Evolutionary conservation across 768 basidiomycete species (phyloP), one percentile per base, ranked within the genome.

Genomic region (Galerina sulciceps): DNA sequence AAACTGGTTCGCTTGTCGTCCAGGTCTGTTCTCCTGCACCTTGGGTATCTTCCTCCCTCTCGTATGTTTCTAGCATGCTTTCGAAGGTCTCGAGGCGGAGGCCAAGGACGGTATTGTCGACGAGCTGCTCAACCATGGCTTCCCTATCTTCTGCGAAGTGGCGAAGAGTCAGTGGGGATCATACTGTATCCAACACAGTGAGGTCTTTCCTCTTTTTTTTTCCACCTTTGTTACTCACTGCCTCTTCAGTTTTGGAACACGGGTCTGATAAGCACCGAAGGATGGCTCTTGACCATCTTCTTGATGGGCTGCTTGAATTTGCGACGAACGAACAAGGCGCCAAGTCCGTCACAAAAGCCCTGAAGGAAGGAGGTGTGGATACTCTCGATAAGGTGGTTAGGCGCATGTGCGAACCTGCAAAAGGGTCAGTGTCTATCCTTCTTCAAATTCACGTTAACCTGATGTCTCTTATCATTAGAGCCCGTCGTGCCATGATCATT

Each of bases 81-180:
- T 93, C 65, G 91, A 93, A 72, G 93, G 93, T 67, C 81, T 93
- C 0, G 91, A 93, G 71, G 87, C 90, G 37, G 85, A 84, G 35
- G 91, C 90, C 5, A 93, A 93, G 71, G 90, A 92, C 55, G 90
- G 89, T 0, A 93, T 93, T 57, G 87, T 93, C 6, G 88, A 91
- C 55, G 91, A 93, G 65, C 70, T 93, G n/a, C 82, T 93, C 56
- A 87, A 89, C 58, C 86, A 90, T 55, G 91, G 91, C 13, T 71
- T 82, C 1, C 70, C 69, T 0, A 79, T 89, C 22, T 93, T 93
- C 62, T 79, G 82, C 18, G 89, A 93, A 63, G 90, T 94, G 15
- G 80, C 88, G 17, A 93, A 91, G 76, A 94, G 86, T 60, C 92
- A 94, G 68, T 94, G 92, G 92, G 93, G 93, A 10, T 89, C 90